A percentile compares a stretch with the other conserved stretches of the same genome.
Evolutionary conservation across 169 alveolate species (phyloP).

Genomic region (Plasmodium sp.): DNA sequence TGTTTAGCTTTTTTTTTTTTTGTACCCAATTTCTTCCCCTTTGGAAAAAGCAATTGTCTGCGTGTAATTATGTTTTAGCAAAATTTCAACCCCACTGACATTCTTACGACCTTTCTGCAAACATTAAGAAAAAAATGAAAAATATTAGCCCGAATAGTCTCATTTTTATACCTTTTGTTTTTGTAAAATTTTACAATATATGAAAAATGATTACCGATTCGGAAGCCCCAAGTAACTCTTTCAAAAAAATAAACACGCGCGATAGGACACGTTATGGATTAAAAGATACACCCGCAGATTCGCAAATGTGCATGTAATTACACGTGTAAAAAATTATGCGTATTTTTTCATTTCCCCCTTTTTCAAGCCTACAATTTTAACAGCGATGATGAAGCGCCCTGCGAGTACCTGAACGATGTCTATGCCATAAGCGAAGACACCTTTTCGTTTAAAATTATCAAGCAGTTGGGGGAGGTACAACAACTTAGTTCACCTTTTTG

Average conservation of each 20-base stretch:
- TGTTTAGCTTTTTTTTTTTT: not conserved
- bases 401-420: constrained; percentile 70
- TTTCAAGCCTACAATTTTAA: constrained; percentile 51
- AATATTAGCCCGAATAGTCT: not conserved
- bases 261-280: not conserved
- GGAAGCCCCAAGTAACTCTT: constrained; percentile 69
- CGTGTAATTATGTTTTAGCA: not conserved
- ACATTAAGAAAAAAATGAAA: not conserved
- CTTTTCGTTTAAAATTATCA: constrained; percentile 67
- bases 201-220: constrained; percentile 66
- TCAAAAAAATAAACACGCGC: not conserved
- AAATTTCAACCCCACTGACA: not conserved
- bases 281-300: not conserved
- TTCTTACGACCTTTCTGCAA: not conserved
- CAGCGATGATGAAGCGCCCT: constrained; percentile 76
- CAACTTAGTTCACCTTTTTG: not conserved
- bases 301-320: not conserved
- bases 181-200: not conserved
- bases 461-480: constrained; percentile 61
- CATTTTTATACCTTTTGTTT: not conserved
- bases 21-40: not conserved
- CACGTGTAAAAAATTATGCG: not conserved
- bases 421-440: constrained; percentile 74
- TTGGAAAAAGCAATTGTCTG: not conserved
- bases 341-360: not conserved